Conservation (phyloP, 805 yeast genomes). For the Torulaspora indica region DNA sequence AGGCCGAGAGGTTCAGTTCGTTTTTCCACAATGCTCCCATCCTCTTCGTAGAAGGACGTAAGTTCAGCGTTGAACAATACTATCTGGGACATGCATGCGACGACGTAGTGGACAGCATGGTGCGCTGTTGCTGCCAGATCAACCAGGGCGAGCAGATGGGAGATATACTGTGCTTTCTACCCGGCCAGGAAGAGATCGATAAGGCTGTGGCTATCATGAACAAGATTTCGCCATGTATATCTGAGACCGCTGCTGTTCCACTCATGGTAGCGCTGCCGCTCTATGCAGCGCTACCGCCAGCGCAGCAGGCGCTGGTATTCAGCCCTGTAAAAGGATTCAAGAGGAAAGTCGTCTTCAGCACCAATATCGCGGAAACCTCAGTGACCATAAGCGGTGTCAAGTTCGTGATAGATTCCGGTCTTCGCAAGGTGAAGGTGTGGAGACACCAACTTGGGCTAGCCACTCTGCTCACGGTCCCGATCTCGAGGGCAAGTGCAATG, state of each 20-base stretch:
- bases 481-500: slow-evolving; percentile 89
- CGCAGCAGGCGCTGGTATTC: slow-evolving; percentile 78
- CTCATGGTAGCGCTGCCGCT: slow-evolving; percentile 71
- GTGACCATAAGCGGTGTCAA: slow-evolving; percentile 92
- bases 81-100: slow-evolving; percentile 62
- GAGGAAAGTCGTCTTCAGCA: slow-evolving; percentile 84
- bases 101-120: slow-evolving; percentile 77
- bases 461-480: slow-evolving; percentile 86
- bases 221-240: slow-evolving; percentile 58
- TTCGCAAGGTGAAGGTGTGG: slow-evolving; percentile 92
- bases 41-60: slow-evolving; percentile 82
- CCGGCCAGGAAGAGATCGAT: slow-evolving; percentile 98
- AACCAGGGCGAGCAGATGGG: slow-evolving; percentile 76
- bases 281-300: slow-evolving; percentile 90
- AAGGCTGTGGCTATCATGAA: slow-evolving; percentile 62
- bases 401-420: slow-evolving; percentile 88
- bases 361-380: slow-evolving; percentile 97
- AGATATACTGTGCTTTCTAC: slow-evolving; percentile 85
- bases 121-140: slow-evolving; percentile 69
- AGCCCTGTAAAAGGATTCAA: slow-evolving; percentile 55
- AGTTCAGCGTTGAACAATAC: slow-evolving; percentile 72
- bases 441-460: slow-evolving; percentile 87
- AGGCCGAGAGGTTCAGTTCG: slow-evolving; percentile 72
- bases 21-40: slow-evolving; percentile 82
- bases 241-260: slow-evolving; percentile 61